Evolutionary conservation across 805 yeast species (phyloP), one percentile per base, ranked within the genome.

Genomic region (Candida incommunis): DNA sequence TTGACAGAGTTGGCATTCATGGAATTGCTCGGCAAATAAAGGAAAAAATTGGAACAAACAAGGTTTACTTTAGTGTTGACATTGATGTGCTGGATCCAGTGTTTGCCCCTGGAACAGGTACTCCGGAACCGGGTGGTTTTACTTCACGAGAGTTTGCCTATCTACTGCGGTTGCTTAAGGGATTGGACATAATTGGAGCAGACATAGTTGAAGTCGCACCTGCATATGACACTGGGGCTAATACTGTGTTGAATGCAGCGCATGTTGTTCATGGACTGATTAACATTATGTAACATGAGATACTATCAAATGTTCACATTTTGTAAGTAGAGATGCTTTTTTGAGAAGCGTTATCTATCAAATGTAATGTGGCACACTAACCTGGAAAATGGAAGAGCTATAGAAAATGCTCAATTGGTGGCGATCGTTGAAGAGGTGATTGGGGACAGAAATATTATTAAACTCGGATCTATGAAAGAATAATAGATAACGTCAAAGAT

Each of bases 1-100:
- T 82, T 27, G 77, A 84, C 76, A 53, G 70, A 3, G 64, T 76
- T 41, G 88, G 87, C 2, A 68, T 72, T 1, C 60, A 60, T 4
- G 77, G 79, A 2, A 77, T 80, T 7, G 67, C 76, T n/a, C 51
- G 67, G 20, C 64, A 62, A 42, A 75, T 80, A 43, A 61, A 71
- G 50, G 57, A 65, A 1, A 64, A 73, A 37, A 69, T 81, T 29
- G 82, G 82, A 0, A 72, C 75, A 45, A 64, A 68, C 15, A 84
- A 86, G 20, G 80, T 81, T 0, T 82, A 79, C 52, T 26, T 51
- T 34, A 44, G 26, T 34, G 46, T 46, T 23, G 20, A 7, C 25
- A 71, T 71, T 44, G 76, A 71, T 49, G 70, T 69, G 2, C 64
- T 72, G 59, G 77, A 72, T 53, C 76, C 76, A 2, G 68, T 73